These are phyloP conservation scores for Leishmania tarentolae DNA, from an alignment of 208 protist species.

Conservation along the genomic window DNA sequence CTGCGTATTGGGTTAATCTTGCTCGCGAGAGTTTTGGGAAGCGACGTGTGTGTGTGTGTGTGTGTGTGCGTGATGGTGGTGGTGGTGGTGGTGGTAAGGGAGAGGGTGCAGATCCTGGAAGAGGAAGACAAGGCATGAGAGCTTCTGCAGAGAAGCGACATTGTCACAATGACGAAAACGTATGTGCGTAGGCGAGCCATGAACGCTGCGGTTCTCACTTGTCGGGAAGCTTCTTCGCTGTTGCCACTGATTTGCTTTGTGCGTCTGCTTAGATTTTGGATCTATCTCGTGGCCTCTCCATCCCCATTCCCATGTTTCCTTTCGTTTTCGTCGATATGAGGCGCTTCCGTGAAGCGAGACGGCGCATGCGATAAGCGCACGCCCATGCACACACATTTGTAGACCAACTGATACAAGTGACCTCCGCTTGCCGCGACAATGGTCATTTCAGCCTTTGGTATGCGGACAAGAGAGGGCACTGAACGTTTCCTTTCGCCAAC, in stretches of 20 bases:
- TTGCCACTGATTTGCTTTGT: not conserved
- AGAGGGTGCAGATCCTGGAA: not conserved
- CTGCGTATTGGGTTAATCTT: not conserved
- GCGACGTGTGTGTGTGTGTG: not conserved
- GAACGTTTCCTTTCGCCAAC: too few relatives aligned
- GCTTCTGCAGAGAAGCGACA: too few relatives aligned
- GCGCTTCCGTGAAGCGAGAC: too few relatives aligned
- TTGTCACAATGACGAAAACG: too few relatives aligned
- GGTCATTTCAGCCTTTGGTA: not conserved
- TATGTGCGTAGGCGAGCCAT: too few relatives aligned
- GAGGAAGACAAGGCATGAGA: not conserved
- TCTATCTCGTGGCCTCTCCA: not conserved
- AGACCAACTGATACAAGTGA: not conserved
- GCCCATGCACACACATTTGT: not conserved
- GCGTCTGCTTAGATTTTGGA: not conserved
- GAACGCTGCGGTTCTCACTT: not conserved
- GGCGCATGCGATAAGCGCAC: not conserved
- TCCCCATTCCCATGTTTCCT: not conserved
- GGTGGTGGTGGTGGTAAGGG: not conserved
- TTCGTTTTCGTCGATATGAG: not conserved
- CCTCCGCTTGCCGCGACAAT: not conserved
- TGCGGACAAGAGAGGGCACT: too few relatives aligned
- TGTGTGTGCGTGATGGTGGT: not conserved
- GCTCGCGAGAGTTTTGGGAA: not conserved
- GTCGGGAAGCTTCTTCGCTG: not conserved